These are phyloP conservation scores for Maudiozyma humilis DNA, from an alignment of 1,139 yeast genomes.

Conservation along the genomic window DNA sequence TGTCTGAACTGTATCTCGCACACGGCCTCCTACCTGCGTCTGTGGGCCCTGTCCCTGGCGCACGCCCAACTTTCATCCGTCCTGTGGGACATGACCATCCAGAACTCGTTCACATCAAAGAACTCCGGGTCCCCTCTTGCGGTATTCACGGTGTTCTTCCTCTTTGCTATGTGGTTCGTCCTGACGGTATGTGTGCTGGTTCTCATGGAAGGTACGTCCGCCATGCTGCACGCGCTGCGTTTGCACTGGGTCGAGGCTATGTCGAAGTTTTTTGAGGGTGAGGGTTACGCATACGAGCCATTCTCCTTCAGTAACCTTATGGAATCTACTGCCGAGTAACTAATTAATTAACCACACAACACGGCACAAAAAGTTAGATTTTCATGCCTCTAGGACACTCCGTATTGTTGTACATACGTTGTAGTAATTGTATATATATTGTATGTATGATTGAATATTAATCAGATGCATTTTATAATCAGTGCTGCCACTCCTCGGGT, in stretches of 20 bases:
- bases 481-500: no score
- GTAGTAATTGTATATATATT: no score
- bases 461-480: not conserved
- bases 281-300: constrained; percentile 64
- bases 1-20: constrained; percentile 73
- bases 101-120: constrained; percentile 41
- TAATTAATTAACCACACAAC: not conserved
- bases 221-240: constrained; percentile 78
- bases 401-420: not conserved
- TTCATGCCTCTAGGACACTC: not conserved
- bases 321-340: not conserved
- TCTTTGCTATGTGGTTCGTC: constrained; percentile 74
- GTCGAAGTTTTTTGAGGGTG: constrained; percentile 82
- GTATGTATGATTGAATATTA: not conserved
- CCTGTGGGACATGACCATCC: constrained; percentile 72
- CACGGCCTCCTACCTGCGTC: constrained; percentile 68
- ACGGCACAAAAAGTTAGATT: not conserved
- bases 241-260: constrained; percentile 83
- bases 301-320: constrained; percentile 42
- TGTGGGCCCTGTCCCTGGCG: constrained; percentile 74
- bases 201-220: constrained; percentile 80
- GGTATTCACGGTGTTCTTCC: constrained; percentile 32
- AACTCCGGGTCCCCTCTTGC: constrained; percentile 31
- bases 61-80: constrained; percentile 72
- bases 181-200: constrained; percentile 68